Conservation (phyloP, 352 stramenopile species). For the Phytophthora boehmeriae region DNA sequence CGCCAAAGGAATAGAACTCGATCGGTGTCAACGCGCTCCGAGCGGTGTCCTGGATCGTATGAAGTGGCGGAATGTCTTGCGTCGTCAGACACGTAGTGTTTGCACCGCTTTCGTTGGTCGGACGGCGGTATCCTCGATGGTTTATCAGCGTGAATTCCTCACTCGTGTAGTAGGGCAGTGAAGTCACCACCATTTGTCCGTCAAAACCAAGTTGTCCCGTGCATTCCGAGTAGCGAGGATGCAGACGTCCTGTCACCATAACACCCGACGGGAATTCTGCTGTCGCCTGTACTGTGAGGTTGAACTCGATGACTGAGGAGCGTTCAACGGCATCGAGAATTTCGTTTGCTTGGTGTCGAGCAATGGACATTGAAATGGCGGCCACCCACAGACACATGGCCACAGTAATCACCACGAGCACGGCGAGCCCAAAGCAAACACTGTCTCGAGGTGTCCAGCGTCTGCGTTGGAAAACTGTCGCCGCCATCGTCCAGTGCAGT, state of each 20-base stretch:
- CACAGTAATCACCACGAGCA: constrained; percentile 33
- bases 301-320: constrained; percentile 39
- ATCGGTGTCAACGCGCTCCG: constrained; percentile 34
- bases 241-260: constrained; percentile 33
- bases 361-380: constrained; percentile 18
- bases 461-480: constrained; percentile 6
- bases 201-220: constrained; percentile 48
- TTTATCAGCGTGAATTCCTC: constrained; percentile 41
- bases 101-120: constrained; percentile 6
- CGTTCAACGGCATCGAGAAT: constrained; percentile 33
- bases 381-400: constrained; percentile 41
- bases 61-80: constrained; percentile 44
- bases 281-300: constrained; percentile 26
- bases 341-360: constrained; percentile 22
- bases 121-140: constrained; percentile 42
- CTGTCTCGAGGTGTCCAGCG: constrained; percentile 33
- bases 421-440: constrained; percentile 31
- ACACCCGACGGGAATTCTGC: constrained; percentile 1
- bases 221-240: constrained; percentile 40
- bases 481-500: constrained; percentile 17
- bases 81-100: constrained; percentile 40
- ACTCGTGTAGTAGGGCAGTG: constrained; percentile 22
- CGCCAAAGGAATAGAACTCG: constrained; percentile 31
- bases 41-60: constrained; percentile 37
- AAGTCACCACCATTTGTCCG: constrained; percentile 31